Base-by-base conservation (phyloP, 1,284 basidiomycete species). In the Austroboletus olivaceoglutinosus region DNA sequence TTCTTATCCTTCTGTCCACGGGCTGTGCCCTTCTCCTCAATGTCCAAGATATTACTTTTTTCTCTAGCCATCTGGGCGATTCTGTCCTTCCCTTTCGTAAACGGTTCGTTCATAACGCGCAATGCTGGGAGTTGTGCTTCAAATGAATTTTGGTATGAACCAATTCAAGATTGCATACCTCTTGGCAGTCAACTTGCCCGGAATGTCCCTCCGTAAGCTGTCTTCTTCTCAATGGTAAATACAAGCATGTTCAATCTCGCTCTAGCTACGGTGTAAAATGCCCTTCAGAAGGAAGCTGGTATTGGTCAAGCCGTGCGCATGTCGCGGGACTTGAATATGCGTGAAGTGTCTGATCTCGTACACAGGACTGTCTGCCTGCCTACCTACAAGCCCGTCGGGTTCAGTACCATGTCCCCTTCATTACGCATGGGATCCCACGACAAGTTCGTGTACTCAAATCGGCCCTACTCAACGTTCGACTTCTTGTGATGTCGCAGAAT, bases 291-390 rank as follows among this genome's bases (percentile, higher is more conserved):
- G 55, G 22, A 11, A 33, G 16, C 19, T 51, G 58, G 57, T 55
- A 58, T 44, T 55, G 60, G 62, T 56, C 58, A 21, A 58, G 36
- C 42, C 37, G 50, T 64, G 43, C 23, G 55, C 33, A 31, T 39
- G n/a, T 31, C 29, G 4, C 23, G 5, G n/a, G 3, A n/a, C 7
- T 34, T 16, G 27, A 15, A 27, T 29, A 22, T 25, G 22, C 15
- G 34, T 39, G 1, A 29, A 34, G 23, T 29, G 15, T 25, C 49
- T 55, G 27, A 58, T 34, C 19, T 8, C 15, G 9, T 47, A 38
- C 18, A 51, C 33, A 58, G 62, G 45, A 22, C 27, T 45, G 12
- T 61, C 61, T 27, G 37, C 12, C 42, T 58, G 59, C 30, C 54
- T 62, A 22, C 43, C 60, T 12, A 34, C 45, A 19, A 51, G 39